Evolutionary conservation across 352 stramenopile species (phyloP), one percentile per base, ranked within the genome.

Genomic region (Phytophthora crassamura): DNA sequence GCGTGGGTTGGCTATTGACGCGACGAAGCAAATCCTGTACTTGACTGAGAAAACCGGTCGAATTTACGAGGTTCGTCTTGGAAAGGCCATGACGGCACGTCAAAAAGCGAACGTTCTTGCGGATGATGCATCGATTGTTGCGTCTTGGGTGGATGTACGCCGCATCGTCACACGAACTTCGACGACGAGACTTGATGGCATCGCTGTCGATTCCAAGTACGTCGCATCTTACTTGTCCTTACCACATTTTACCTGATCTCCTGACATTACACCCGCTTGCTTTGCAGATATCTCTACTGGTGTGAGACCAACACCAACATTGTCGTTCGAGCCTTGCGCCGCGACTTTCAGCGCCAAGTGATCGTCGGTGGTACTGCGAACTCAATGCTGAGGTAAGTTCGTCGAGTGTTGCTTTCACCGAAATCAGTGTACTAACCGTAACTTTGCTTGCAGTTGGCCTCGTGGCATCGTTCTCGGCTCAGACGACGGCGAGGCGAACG

Each of bases 11-110:
- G 69, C 75, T 1, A 22, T 91, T 4, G 69, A 88, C 28, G 43
- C 54, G 0, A 11, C 14, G 1, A 71, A 67, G 18, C 38, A 77
- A 15, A 78, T 57, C 4, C 51, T 93, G 2, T 93, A 82, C 66
- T 89, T 86, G n/a, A 86, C 84, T 0, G 82, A 91, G 66, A 91
- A 90, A 42, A 93, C 82, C 10, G 82, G 80, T 3, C 72, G 82
- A 1, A 78, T 90, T 51, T 88, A 79, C 50, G 49, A 76, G 30
- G 40, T 59, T 2, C 51, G 28, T 20, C 32, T 72, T 33, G 34
- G 36, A 14, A 36, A 61, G 10, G n/a, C 20, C 7, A 49, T 66
- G 41, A 34, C 46, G 36, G 38, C 22, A 2, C 50, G 48, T 48
- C 35, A 61, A 39, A 42, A 52, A 58, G 15, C n/a, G 4, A 53